Conservation (phyloP, 148 eudicot genomes). For the Vaccinium corymbosum region DNA sequence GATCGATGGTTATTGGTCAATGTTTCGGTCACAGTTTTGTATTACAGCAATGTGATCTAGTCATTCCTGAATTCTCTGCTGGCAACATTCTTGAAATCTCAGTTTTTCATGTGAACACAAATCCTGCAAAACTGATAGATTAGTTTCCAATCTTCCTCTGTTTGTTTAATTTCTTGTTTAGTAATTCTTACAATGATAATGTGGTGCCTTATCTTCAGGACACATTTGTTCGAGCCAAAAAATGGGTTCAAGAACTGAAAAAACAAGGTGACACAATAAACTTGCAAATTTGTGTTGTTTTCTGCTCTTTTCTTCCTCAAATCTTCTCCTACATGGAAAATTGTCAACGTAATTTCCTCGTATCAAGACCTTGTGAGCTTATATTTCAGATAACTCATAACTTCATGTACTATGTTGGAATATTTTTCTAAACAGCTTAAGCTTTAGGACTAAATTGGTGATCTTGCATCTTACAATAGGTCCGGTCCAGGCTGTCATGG, state of each 20-base stretch:
- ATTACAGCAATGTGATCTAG: neutral
- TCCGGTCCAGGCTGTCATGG: neutral
- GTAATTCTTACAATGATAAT: neutral
- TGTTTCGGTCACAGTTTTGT: neutral
- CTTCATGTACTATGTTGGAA: neutral
- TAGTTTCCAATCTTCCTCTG: neutral
- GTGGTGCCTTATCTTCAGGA: constrained; percentile 28
- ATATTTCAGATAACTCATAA: neutral
- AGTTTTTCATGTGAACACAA: neutral
- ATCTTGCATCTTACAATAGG: neutral
- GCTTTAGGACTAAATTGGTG: neutral
- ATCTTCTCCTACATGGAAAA: neutral
- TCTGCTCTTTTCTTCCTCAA: constrained; percentile 7
- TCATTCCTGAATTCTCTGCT: neutral
- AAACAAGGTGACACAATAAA: constrained; percentile 32
- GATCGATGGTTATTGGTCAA: neutral
- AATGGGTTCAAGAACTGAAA: constrained; percentile 49
- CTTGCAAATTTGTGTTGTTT: constrained; percentile 1
- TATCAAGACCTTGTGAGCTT: neutral
- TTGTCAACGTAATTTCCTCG: neutral
- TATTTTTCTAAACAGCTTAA: neutral
- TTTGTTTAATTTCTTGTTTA: neutral
- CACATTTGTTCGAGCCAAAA: constrained; percentile 43
- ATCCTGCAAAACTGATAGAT: neutral
- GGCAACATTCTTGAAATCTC: neutral